A percentile compares a stretch with the other conserved stretches of the same genome.
These are phyloP conservation scores for Erythrobasidium hasegawianum DNA, from an alignment of 1,284 basidiomycete genomes.

Conservation along the genomic window DNA sequence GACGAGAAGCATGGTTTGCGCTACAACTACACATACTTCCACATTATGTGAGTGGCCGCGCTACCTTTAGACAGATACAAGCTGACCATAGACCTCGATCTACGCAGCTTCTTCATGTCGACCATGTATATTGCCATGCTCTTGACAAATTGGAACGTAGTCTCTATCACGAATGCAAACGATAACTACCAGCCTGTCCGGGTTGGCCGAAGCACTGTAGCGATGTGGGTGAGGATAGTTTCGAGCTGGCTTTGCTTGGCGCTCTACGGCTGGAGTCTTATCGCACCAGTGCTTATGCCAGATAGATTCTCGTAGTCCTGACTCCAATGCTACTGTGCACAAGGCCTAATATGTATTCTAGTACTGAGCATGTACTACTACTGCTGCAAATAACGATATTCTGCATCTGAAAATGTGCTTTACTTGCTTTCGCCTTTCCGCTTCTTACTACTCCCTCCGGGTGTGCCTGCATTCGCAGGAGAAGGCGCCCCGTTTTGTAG, in stretches of 20 bases:
- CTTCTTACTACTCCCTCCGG: slow-evolving; percentile 6
- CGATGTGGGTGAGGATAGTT: slow-evolving; percentile 99
- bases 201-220: slow-evolving; percentile 89
- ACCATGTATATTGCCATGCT: slow-evolving; percentile 98
- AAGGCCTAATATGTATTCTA: too few species aligned
- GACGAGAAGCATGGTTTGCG: slow-evolving; percentile 95
- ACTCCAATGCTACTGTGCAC: too few species aligned
- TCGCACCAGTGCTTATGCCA: slow-evolving; percentile 84
- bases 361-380: too few species aligned
- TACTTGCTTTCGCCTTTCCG: neutral
- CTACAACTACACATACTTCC: slow-evolving; percentile 97
- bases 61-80: neutral
- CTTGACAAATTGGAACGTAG: slow-evolving; percentile 80
- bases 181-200: slow-evolving; percentile 63
- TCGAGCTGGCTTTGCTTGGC: slow-evolving; percentile 91
- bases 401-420: too few species aligned
- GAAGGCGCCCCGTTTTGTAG: slow-evolving; percentile 5
- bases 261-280: slow-evolving; percentile 77
- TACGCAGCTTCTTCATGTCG: slow-evolving; percentile 70
- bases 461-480: slow-evolving; percentile 1
- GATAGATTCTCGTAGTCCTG: slow-evolving; percentile 54
- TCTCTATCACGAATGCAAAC: slow-evolving; percentile 50
- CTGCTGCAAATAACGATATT: too few species aligned
- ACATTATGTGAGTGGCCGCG: slow-evolving; percentile 19
- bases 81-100: neutral